phyloP scores from a whole-genome alignment of 164 flowering plant species.

The Tetrastigma voinierianum region DNA sequence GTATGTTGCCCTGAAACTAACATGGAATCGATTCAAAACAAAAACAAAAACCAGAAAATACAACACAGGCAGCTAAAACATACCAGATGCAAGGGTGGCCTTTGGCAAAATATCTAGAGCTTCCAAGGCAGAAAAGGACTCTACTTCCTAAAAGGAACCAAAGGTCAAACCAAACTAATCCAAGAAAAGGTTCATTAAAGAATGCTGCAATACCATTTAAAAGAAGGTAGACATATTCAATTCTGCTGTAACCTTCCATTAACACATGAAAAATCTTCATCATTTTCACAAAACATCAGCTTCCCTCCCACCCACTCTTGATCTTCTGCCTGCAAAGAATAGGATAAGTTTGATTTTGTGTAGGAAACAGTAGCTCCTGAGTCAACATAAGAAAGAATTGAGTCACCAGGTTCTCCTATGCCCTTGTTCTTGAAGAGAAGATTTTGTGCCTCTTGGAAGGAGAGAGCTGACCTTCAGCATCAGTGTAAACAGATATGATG shows the following conservation, averaged over 20 bases:
- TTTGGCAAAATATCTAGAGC: slow-evolving; percentile 14
- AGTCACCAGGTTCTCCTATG: slow-evolving; percentile 2
- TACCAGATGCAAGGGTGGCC: neutral
- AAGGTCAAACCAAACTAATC: neutral
- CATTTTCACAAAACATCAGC: slow-evolving; percentile 6
- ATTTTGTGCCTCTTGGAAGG: slow-evolving; percentile 9
- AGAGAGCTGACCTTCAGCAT: slow-evolving; percentile 6
- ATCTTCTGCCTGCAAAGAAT: slow-evolving; percentile 14
- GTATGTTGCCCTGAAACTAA: slow-evolving; percentile 11
- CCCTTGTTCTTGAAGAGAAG: slow-evolving; percentile 2
- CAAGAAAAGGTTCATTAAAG: neutral
- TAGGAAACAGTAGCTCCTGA: slow-evolving; percentile 1
- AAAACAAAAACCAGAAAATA: neutral
- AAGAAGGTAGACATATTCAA: slow-evolving; percentile 7
- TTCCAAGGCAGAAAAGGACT: slow-evolving; percentile 11
- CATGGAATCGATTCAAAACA: neutral
- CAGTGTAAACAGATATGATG: slow-evolving; percentile 7
- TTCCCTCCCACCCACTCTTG: slow-evolving; percentile 12
- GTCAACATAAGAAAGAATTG: slow-evolving; percentile 6
- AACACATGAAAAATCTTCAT: slow-evolving; percentile 12
- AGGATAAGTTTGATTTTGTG: slow-evolving; percentile 4
- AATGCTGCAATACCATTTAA: neutral
- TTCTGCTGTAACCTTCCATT: slow-evolving; percentile 15
- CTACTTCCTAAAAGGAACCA: slow-evolving; percentile 21
- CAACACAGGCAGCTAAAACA: no score